A percentile compares a stretch with the other conserved stretches of the same genome.
Evolutionary conservation across 768 basidiomycete species (phyloP).

Genomic region (Amanita exitialis): DNA sequence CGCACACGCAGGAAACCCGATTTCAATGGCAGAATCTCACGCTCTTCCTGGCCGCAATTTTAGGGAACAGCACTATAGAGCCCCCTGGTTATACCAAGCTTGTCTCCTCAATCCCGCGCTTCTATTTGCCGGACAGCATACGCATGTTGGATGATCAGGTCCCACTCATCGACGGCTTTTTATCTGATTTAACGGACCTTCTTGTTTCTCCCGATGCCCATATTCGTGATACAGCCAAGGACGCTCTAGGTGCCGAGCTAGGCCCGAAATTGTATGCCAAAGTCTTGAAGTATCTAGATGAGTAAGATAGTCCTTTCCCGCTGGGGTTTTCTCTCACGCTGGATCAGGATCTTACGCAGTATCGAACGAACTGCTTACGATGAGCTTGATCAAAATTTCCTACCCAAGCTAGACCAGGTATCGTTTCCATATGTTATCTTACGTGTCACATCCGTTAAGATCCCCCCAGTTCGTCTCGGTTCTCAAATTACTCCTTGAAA

Average conservation of each 20-base stretch:
- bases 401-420: constrained; percentile 70
- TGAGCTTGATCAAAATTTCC: constrained; percentile 30
- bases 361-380: constrained; percentile 37
- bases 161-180: constrained; percentile 53
- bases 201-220: constrained; percentile 53
- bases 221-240: constrained; percentile 70
- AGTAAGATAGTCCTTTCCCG: constrained; percentile 35
- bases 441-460: not conserved
- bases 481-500: constrained; percentile 71
- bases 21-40: constrained; percentile 83
- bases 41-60: constrained; percentile 66
- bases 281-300: constrained; percentile 62
- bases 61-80: constrained; percentile 52
- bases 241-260: constrained; percentile 74
- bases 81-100: constrained; percentile 40
- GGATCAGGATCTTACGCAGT: constrained; percentile 36
- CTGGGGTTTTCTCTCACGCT: not conserved
- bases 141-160: constrained; percentile 51
- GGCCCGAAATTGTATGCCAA: constrained; percentile 58
- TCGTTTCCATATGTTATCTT: not conserved
- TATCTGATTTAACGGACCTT: constrained; percentile 58
- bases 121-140: constrained; percentile 62
- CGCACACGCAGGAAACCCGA: constrained; percentile 46
- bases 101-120: constrained; percentile 40
- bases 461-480: constrained; percentile 58